Percentiles rank a stretch among this genome's conserved stretches.
phyloP scores from a whole-genome alignment of 164 flowering plant species.

The Liriodendron chinense region DNA sequence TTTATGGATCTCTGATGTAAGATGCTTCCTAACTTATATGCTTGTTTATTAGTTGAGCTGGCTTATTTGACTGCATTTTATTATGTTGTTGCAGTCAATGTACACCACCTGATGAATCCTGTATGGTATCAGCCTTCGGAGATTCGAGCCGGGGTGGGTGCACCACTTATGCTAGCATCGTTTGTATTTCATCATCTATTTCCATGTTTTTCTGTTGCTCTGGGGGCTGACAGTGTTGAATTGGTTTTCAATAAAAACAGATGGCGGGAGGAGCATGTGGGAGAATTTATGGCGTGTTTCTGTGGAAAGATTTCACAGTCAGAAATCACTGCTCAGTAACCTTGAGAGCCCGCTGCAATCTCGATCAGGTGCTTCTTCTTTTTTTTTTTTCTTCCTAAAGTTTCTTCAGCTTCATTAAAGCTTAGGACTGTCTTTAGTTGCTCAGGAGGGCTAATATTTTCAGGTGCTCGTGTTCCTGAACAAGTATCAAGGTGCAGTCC shows the following conservation, averaged over 20 bases:
- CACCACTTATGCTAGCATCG: neutral
- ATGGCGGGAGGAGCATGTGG: slow-evolving; percentile 83
- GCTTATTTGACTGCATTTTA: neutral
- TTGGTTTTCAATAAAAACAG: slow-evolving; percentile 28
- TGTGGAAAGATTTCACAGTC: slow-evolving; percentile 52
- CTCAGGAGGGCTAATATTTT: slow-evolving; percentile 12
- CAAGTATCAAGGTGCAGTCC: slow-evolving; percentile 38
- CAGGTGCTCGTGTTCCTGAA: slow-evolving; percentile 53
- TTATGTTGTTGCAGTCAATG: slow-evolving; percentile 65
- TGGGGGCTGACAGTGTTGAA: slow-evolving; percentile 1
- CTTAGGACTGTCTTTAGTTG: neutral
- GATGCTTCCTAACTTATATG: neutral
- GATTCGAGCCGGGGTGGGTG: slow-evolving; percentile 48
- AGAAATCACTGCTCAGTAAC: slow-evolving; percentile 41
- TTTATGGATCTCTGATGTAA: slow-evolving; percentile 95
- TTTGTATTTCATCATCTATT: slow-evolving; percentile 1
- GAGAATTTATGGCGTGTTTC: slow-evolving; percentile 69
- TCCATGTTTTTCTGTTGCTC: neutral
- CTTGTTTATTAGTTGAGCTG: neutral
- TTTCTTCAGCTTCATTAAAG: neutral
- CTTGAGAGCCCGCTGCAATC: slow-evolving; percentile 54
- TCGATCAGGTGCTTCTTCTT: slow-evolving; percentile 43
- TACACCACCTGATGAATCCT: slow-evolving; percentile 80
- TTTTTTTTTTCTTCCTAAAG: neutral
- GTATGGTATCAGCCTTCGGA: slow-evolving; percentile 95